Percentiles rank a stretch among this genome's conserved stretches.
phyloP scores from a whole-genome alignment of 257 asterid genomes.

The Ehretia macrophylla region DNA sequence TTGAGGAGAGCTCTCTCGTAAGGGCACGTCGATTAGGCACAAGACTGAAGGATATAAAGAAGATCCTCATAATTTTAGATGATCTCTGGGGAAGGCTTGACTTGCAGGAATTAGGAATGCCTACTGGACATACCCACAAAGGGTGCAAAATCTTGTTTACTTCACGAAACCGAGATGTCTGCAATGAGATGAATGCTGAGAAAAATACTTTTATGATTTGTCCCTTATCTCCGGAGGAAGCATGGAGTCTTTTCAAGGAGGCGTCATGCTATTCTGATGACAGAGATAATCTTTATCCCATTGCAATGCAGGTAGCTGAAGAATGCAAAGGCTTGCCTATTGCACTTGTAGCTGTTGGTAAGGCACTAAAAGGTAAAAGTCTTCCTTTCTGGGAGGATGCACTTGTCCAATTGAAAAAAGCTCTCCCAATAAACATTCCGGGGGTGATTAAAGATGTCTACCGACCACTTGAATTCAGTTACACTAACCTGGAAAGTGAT shows the following conservation, averaged over 20 bases:
- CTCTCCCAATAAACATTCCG: background rate
- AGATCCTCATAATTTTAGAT: slow-evolving; percentile 25
- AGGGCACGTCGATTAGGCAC: slow-evolving; percentile 4
- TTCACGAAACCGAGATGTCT: slow-evolving; percentile 6
- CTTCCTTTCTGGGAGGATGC: slow-evolving; percentile 17
- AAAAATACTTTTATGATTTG: background rate
- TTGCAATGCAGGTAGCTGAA: slow-evolving; percentile 12
- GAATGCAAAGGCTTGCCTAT: slow-evolving; percentile 27
- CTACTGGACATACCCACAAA: background rate
- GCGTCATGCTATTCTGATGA: slow-evolving; percentile 12
- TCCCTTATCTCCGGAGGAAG: slow-evolving; percentile 17
- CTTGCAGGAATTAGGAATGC: slow-evolving; percentile 20
- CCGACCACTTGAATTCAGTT: slow-evolving; percentile 19
- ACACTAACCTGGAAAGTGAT: slow-evolving; percentile 15
- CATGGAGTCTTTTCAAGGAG: slow-evolving; percentile 21
- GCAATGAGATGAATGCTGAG: slow-evolving; percentile 10
- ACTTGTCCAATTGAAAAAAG: slow-evolving; percentile 2
- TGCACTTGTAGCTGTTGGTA: slow-evolving; percentile 24
- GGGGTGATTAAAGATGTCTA: slow-evolving; percentile 14
- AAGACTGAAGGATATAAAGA: slow-evolving; percentile 7
- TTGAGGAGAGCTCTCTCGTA: background rate
- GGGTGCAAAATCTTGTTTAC: slow-evolving; percentile 23
- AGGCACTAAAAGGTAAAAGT: slow-evolving; percentile 3
- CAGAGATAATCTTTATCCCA: background rate
- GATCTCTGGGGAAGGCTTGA: slow-evolving; percentile 26